A percentile compares a stretch with the other conserved stretches of the same genome.
Evolutionary conservation across 1,139 yeast species (phyloP).

Genomic region (Candida gigantensis): DNA sequence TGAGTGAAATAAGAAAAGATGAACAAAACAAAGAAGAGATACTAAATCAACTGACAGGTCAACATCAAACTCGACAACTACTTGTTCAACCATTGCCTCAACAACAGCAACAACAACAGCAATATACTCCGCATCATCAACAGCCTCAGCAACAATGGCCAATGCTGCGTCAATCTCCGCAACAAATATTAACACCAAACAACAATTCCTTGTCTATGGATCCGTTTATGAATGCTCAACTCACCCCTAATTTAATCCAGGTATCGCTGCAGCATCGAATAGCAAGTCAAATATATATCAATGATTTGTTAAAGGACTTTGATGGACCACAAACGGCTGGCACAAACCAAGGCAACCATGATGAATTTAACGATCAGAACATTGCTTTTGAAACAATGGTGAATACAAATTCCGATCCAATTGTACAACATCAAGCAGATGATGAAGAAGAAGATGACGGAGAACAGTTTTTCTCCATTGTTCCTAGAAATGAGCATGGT

Average conservation of each 20-base stretch:
- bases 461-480: constrained; percentile 17
- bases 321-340: constrained; percentile 2
- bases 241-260: constrained; percentile 5
- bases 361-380: background rate
- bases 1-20: constrained; percentile 20
- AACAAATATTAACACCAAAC: background rate
- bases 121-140: too few relatives aligned
- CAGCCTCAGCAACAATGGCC: constrained; percentile 2
- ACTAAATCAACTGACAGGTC: background rate
- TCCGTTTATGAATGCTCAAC: background rate
- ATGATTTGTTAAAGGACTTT: constrained; percentile 15
- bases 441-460: constrained; percentile 14
- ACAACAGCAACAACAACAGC: constrained; percentile 3
- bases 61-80: background rate
- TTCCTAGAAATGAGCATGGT: constrained; percentile 19
- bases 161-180: background rate
- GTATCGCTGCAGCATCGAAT: constrained; percentile 11
- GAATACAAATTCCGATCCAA: constrained; percentile 6
- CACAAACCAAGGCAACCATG: too few relatives aligned
- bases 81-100: constrained; percentile 2
- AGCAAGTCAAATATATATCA: constrained; percentile 13
- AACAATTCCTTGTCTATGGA: background rate
- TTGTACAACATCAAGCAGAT: constrained; percentile 14
- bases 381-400: background rate
- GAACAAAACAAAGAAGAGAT: constrained; percentile 7